Evolutionary conservation across 2,329 filamentous ascomycete genomes (phyloP), one percentile per base, ranked within the genome.

Genomic region (Penicillium expansum): DNA sequence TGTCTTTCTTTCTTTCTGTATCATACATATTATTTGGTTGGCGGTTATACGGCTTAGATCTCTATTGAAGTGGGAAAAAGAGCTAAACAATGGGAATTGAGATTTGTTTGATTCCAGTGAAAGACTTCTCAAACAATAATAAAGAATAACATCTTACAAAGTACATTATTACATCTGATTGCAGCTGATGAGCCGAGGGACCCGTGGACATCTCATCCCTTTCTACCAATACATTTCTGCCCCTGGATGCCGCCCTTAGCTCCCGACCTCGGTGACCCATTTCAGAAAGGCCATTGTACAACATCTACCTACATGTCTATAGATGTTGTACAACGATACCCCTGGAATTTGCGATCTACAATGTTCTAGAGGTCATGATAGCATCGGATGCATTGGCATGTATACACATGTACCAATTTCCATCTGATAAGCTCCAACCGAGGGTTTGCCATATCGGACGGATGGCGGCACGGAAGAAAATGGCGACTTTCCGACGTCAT

Each of bases 401-500:
- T 8, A n/a, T 2, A 29, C 27, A 29, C 27, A 22, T 41, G 20
- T n/a, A n/a, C 24, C 14, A n/a, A 24, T 29, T 35, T 24, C 20
- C 44, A 55, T 52, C 39, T 52, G 47, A 55, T 55, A 51, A 55
- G 39, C 32, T 30, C 53, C 39, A 43, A 41, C 47, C 27, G 49
- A 52, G 51, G 42, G 7, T 37, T 43, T 32, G 27, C 16, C 22
- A 38, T 20, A 18, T 60, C 64, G 64, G 61, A 47, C 61, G 60
- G 62, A 61, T 65, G 62, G 52, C 61, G 64, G 58, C 55, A 61
- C 62, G 57, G 59, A 44, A 56, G 56, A 58, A 50, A 50, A 67
- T 63, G 62, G 59, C 61, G 61, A 68, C 62, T 61, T 67, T 60
- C 62, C 67, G 66, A 71, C 70, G 70, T 73, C 70, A 72, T 66